Evolutionary conservation across 2,329 filamentous ascomycete genomes (phyloP).

Genomic region (Purpureocillium takamizusanense): DNA sequence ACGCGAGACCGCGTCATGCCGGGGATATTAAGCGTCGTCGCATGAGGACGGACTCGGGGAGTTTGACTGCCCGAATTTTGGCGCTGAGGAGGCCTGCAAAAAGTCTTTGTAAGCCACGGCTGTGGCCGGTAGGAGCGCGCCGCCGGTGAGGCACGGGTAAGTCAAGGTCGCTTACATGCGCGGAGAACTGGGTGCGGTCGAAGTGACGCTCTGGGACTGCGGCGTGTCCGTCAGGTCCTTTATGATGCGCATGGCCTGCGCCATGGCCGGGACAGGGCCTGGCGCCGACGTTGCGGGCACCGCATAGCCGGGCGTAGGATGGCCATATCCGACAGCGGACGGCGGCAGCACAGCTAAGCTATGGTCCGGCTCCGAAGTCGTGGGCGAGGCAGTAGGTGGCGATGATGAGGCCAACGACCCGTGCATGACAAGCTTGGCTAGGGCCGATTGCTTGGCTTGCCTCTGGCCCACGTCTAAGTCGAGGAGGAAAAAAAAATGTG

Average conservation of each 20-base stretch:
- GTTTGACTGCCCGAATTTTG: constrained; percentile 71
- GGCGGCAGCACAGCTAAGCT: constrained; percentile 24
- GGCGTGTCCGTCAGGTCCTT: constrained; percentile 42
- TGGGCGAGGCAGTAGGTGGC: constrained; percentile 16
- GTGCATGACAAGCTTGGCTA: constrained; percentile 38
- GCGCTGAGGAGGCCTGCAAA: constrained; percentile 52
- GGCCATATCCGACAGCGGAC: constrained; percentile 20
- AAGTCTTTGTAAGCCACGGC: background rate
- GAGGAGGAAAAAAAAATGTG: constrained; percentile 5
- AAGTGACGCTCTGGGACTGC: constrained; percentile 46
- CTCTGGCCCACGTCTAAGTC: constrained; percentile 19
- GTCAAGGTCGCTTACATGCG: constrained; percentile 38
- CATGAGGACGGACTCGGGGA: constrained; percentile 69
- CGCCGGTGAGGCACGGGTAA: too few species aligned
- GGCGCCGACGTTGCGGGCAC: constrained; percentile 9
- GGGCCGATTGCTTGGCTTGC: constrained; percentile 30
- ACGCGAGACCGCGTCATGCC: constrained; percentile 92
- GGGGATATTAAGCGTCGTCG: constrained; percentile 93
- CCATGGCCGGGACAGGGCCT: constrained; percentile 25
- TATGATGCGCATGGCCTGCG: constrained; percentile 31
- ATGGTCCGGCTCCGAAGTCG: constrained; percentile 20
- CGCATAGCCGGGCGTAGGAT: constrained; percentile 7
- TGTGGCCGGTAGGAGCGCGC: too few species aligned
- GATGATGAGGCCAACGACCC: constrained; percentile 26
- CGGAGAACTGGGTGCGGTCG: constrained; percentile 49